Evolutionary conservation across 306 rosid species (phyloP).

Genomic region (Mucuna pruriens): DNA sequence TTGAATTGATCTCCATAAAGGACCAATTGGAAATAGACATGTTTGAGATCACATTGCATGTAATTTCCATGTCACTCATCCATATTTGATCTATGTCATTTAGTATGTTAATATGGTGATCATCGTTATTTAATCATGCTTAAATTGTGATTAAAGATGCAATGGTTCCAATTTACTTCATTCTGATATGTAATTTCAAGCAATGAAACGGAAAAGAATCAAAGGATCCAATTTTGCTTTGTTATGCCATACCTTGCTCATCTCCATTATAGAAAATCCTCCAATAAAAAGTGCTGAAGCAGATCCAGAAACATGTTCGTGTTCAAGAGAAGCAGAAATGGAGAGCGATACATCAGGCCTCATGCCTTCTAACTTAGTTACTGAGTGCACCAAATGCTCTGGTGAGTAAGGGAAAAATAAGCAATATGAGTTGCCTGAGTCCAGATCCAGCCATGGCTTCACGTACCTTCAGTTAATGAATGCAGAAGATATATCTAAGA

Average conservation of each 20-base stretch:
- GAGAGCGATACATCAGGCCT: constrained; percentile 71
- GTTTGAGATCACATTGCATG: too few relatives aligned
- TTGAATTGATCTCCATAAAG: too few relatives aligned
- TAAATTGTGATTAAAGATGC: too few relatives aligned
- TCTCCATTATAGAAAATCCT: constrained; percentile 81
- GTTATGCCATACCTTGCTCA: constrained; percentile 62
- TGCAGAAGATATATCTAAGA: constrained; percentile 29
- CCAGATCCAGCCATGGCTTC: constrained; percentile 89
- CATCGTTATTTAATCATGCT: too few relatives aligned
- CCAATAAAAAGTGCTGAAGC: constrained; percentile 86
- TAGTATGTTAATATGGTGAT: too few relatives aligned
- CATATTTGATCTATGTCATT: too few relatives aligned
- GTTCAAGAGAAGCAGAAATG: constrained; percentile 66
- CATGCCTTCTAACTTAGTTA: constrained; percentile 73
- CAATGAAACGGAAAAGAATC: background rate
- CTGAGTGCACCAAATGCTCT: constrained; percentile 77
- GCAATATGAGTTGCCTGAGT: constrained; percentile 72
- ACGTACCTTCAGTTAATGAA: constrained; percentile 64
- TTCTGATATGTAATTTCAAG: constrained; percentile 12
- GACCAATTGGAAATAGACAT: too few relatives aligned
- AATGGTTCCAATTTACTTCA: too few relatives aligned
- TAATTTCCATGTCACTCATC: too few relatives aligned
- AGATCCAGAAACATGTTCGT: constrained; percentile 68
- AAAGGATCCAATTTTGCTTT: constrained; percentile 12
- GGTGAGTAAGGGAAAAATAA: constrained; percentile 92